These are phyloP conservation scores for Pisolithus marmoratus DNA, from an alignment of 768 basidiomycete genomes.

Conservation along the genomic window DNA sequence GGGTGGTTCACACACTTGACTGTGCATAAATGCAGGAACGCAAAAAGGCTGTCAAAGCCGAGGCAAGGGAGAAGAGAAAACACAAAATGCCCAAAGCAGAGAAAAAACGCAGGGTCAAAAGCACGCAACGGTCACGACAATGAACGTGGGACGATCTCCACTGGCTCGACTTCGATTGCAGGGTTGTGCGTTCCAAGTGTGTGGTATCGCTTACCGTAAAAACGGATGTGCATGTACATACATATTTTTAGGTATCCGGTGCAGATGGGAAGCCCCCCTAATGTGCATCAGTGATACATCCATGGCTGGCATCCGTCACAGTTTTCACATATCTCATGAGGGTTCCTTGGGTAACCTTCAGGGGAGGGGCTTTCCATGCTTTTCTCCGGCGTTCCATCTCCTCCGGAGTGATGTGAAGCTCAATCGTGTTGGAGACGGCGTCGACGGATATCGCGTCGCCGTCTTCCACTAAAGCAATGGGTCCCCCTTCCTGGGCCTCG, in stretches of 20 bases:
- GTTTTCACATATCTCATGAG: constrained; percentile 85
- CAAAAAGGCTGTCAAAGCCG: constrained; percentile 84
- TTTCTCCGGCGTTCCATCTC: constrained; percentile 71
- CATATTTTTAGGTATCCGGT: neutral
- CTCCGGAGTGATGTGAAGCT: constrained; percentile 69
- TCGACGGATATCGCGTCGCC: constrained; percentile 87
- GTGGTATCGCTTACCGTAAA: neutral
- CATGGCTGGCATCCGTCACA: constrained; percentile 87
- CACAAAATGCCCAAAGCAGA: constrained; percentile 94
- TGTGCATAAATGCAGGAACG: constrained; percentile 56
- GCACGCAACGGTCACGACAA: constrained; percentile 19
- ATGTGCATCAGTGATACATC: constrained; percentile 87
- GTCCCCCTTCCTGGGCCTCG: constrained; percentile 91
- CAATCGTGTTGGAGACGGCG: constrained; percentile 79
- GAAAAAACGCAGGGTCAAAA: constrained; percentile 82
- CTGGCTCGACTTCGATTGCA: neutral
- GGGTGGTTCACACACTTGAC: constrained; percentile 3
- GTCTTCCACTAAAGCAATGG: constrained; percentile 85
- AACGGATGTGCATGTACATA: constrained; percentile 8
- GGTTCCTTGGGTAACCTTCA: constrained; percentile 78
- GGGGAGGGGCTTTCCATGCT: constrained; percentile 77
- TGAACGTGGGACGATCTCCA: constrained; percentile 9
- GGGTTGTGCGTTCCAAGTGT: neutral
- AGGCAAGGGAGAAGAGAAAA: constrained; percentile 83
- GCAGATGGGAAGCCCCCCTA: neutral